Base-by-base conservation (phyloP, 345 rosid genomes). In the Carallia brachiata region DNA sequence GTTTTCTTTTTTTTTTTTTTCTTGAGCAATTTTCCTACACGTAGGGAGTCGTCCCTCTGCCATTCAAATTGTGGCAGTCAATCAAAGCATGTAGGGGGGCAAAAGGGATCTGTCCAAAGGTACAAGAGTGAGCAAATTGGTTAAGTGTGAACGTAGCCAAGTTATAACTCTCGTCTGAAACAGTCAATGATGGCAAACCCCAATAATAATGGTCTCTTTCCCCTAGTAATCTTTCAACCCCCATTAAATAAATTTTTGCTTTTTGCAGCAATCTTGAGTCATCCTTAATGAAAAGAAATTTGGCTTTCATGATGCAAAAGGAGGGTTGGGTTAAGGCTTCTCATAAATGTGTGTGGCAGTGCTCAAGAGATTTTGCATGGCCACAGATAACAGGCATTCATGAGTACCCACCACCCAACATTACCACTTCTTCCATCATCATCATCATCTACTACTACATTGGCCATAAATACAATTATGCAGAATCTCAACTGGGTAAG, bases 141-240 rank as follows among this genome's bases (percentile, higher is more conserved):
- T 30, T 10, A 70, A 70, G 68, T 71, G 68, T 36, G 56, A 62
- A 63, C 36, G 44, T 36, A 15, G 47, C 31, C 44, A 63, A 27
- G 44, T 71, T 64, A 58, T 60, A 66, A 50, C 66, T 65, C 52
- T 66, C 54, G 9, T 15, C 81, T 72, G 78, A 77, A 75, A 62
- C 74, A 69, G 34, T 79, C 80, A 78, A 81, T 81, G 87, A 83
- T 83, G 89, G 72, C 85, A 74, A 79, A 68, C 52, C 73, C 62
- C 47, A 68, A 67, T 37, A 74, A 66, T 62, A 47, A 66, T 64
- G 54, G 66, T 64, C 19, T 63, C 66, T 65, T 65, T 52, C 23
- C 59, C 52, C 1, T 47, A 19, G 28, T 53, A 69, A 75, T 59
- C 69, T 66, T 50, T 72, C 30, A 18, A 10, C 54, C 36, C 39